Conservation (phyloP, 2,329 filamentous ascomycete genomes). For the Cryphonectria carpinicola region DNA sequence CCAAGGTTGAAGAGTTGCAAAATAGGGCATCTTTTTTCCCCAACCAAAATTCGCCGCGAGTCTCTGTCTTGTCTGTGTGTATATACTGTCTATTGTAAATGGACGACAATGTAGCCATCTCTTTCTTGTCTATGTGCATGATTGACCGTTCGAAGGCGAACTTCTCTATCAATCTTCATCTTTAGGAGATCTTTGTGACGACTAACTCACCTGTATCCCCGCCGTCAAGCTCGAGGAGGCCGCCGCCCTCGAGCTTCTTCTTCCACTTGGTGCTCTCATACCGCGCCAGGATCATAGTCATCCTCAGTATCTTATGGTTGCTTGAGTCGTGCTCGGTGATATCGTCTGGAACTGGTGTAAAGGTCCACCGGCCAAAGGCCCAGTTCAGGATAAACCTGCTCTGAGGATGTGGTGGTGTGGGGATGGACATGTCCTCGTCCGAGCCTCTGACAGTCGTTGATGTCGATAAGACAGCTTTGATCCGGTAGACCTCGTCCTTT, state of each 20-base stretch:
- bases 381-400: conserved; percentile 89
- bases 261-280: conserved; percentile 79
- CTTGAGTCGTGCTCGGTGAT: conserved; percentile 58
- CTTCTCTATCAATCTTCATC: neutral
- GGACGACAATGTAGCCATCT: neutral
- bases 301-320: conserved; percentile 61
- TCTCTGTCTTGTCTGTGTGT: neutral
- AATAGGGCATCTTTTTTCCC: neutral
- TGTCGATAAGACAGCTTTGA: conserved; percentile 71
- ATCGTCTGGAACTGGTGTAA: conserved; percentile 60
- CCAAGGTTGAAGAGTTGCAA: neutral
- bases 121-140: conserved; percentile 9
- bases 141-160: neutral
- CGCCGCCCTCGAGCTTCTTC: conserved; percentile 67
- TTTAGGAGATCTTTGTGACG: conserved; percentile 55
- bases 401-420: conserved; percentile 35
- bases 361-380: conserved; percentile 96
- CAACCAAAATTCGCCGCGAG: neutral
- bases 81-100: conserved; percentile 13
- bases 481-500: conserved; percentile 94
- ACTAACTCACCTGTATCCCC: conserved; percentile 50
- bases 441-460: conserved; percentile 53
- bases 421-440: conserved; percentile 48
- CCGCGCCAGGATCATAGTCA: conserved; percentile 76
- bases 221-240: conserved; percentile 55